Evolutionary conservation across 2,329 filamentous ascomycete species (phyloP).

Genomic region (Pseudomassariella vexata): DNA sequence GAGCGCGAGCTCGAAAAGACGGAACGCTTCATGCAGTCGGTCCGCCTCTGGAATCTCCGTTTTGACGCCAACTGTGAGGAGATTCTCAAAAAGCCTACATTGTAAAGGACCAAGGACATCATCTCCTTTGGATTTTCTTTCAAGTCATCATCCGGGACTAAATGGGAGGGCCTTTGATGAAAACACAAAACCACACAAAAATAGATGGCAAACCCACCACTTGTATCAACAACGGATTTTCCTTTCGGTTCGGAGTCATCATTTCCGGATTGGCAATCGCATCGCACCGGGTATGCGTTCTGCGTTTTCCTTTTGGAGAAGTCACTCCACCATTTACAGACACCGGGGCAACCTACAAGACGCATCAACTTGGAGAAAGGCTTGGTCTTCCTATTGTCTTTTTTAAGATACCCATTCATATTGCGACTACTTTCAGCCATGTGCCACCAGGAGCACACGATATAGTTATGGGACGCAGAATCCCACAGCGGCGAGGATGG

Average conservation of each 20-base stretch:
- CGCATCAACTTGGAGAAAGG: conserved; percentile 3
- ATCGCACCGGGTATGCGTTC: conserved; percentile 2
- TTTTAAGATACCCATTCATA: conserved; percentile 1
- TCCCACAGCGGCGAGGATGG: not conserved
- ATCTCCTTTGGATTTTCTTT: conserved; percentile 2
- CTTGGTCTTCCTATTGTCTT: conserved; percentile 2
- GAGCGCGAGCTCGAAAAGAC: conserved; percentile 86
- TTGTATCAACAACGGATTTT: not conserved
- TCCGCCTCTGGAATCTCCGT: conserved; percentile 84
- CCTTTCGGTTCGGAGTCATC: conserved; percentile 2
- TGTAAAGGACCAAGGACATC: conserved; percentile 29
- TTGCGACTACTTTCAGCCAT: not conserved
- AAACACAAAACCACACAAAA: conserved; percentile 5
- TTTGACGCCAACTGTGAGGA: conserved; percentile 96
- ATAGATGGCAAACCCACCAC: not conserved
- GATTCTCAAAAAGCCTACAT: conserved; percentile 61
- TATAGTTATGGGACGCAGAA: not conserved
- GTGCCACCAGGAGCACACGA: conserved; percentile 1
- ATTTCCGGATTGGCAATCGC: conserved; percentile 7
- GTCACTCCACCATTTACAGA: conserved; percentile 2
- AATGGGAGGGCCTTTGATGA: conserved; percentile 1
- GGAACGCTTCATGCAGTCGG: conserved; percentile 85
- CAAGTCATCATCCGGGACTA: not conserved
- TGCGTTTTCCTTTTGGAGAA: conserved; percentile 6
- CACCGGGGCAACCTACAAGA: conserved; percentile 3